Evolutionary conservation across 108 stramenopile genomes (phyloP), one percentile per base, ranked within the genome.

Genomic region (Conticribra weissflogii): DNA sequence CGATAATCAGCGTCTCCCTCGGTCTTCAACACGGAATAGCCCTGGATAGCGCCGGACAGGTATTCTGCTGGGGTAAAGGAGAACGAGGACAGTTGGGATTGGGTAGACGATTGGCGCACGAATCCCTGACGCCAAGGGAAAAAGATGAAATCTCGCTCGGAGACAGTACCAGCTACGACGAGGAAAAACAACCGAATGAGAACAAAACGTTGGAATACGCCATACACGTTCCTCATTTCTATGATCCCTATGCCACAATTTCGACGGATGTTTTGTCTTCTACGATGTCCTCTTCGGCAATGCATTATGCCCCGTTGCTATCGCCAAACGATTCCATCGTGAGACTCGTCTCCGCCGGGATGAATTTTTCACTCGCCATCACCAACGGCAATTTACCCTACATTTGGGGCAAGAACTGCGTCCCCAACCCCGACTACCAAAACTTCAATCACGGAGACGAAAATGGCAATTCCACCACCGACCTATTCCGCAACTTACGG

Each of bases 21-120:
- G 96, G 96, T 7, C 82, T 97, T 54, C 96, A 97, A 52, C 96
- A 97, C 64, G 96, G 88, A 9, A 72, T 91, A 47, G 92, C 92
- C 18, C 61, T 97, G 32, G 80, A 90, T 64, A 58, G 65, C 36
- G 74, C 74, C 29, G 96, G 96, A 22, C 72, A 81, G 44, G 77
- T 93, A 7, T 97, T 81, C 63, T 82, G 82, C 52, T 97, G 92
- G 92, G 96, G 96, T 0, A 97, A 97, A 57, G 93, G 85, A 14
- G 73, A 85, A 53, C 68, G 94, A 30, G 94, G 96, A 18, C 96
- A 97, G 68, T 65, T 97, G 41, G 96, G 94, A 24, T 73, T 81
- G 57, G 81, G 82, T 8, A 61, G 81, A 45, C 61, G 74, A 49
- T 79, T 89, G 47, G 89, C 88, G 0, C 85, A 91, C 56, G 74